Percentiles rank a stretch among this genome's conserved stretches.
Conservation (phyloP, 78 protist genomes). For the Dictyostelium intermedium region DNA sequence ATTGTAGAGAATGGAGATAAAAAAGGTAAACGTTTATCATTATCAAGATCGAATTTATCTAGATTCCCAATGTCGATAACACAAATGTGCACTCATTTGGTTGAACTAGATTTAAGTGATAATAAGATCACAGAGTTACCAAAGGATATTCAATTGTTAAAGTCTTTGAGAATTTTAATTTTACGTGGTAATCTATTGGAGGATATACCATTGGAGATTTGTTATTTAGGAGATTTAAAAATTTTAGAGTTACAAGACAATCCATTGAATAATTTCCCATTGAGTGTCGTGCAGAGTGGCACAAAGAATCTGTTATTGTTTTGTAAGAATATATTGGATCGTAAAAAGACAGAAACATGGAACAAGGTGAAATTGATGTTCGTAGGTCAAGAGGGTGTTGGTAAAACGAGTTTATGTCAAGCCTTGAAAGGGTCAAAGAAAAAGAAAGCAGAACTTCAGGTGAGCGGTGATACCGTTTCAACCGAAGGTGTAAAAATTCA, state of each 20-base stretch:
- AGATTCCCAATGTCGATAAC: slow-evolving; percentile 58
- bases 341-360: slow-evolving; percentile 53
- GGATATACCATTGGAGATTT: slow-evolving; percentile 54
- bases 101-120: slow-evolving; percentile 55
- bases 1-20: slow-evolving; percentile 51
- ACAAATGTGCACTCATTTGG: slow-evolving; percentile 42
- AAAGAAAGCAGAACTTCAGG: slow-evolving; percentile 49
- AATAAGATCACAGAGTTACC: slow-evolving; percentile 51
- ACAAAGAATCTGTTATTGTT: slow-evolving; percentile 42
- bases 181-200: slow-evolving; percentile 46
- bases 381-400: slow-evolving; percentile 82
- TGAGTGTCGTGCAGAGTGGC: slow-evolving; percentile 21
- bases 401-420: slow-evolving; percentile 53
- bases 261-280: slow-evolving; percentile 61
- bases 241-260: slow-evolving; percentile 64
- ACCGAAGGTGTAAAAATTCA: slow-evolving; percentile 78
- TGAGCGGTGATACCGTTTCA: slow-evolving; percentile 68
- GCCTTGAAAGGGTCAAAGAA: slow-evolving; percentile 58
- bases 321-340: slow-evolving; percentile 57
- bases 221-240: slow-evolving; percentile 43
- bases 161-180: slow-evolving; percentile 47
- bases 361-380: slow-evolving; percentile 73
- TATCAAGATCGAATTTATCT: neutral
- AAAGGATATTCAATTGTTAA: slow-evolving; percentile 5
- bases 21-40: slow-evolving; percentile 36